Base-by-base conservation (phyloP, 305 asterid genomes). In the Fraxinus angustifolia region DNA sequence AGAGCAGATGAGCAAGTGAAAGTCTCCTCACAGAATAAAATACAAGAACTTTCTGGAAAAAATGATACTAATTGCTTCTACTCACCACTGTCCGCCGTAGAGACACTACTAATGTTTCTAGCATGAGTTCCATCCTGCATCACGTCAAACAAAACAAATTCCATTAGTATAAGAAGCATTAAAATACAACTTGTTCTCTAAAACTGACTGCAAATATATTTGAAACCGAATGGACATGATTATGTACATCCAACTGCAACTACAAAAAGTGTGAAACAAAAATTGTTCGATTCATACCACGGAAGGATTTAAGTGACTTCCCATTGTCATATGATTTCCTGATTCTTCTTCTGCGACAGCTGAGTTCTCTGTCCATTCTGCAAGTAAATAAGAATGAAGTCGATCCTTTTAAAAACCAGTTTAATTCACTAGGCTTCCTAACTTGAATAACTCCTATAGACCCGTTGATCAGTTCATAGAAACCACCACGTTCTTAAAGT, bases 11-110 rank as follows among this genome's bases (percentile, higher is more conserved):
- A 73, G 40, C 23, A 67, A 10, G 36, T 26, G 35, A 73, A 78
- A 8, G 30, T 76, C 28, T 78, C 33, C 45, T 78, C 77, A 26
- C 17, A 8, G 50, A 50, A 58, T 2, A 58, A 19, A 19, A 78
- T 2, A 12, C 2, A 73, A 73, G 6, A 8, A 6, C 14, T 65
- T 71, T 14, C 7, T n/a, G 12, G 67, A 2, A 73, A n/a, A 2
- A 6, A 36, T 6, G 34, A 40, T 8, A n/a, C 33, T 0, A 16
- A 16, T 73, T 75, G 16, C 34, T 73, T 73, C 80, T 58, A 84
- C 97, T 92, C 86, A 94, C 99, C 99, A 86, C 98, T 96, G 86
- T 96, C 99, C 62, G 90, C 84, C 1, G 98, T 94, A 3, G 99
- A 96, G 82, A 96, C 97, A 77, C 90, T 90, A 78, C 99, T 96